Evolutionary conservation across 2,329 filamentous ascomycete genomes (phyloP), one percentile per base, ranked within the genome.

Genomic region (Fusarium torulosum): DNA sequence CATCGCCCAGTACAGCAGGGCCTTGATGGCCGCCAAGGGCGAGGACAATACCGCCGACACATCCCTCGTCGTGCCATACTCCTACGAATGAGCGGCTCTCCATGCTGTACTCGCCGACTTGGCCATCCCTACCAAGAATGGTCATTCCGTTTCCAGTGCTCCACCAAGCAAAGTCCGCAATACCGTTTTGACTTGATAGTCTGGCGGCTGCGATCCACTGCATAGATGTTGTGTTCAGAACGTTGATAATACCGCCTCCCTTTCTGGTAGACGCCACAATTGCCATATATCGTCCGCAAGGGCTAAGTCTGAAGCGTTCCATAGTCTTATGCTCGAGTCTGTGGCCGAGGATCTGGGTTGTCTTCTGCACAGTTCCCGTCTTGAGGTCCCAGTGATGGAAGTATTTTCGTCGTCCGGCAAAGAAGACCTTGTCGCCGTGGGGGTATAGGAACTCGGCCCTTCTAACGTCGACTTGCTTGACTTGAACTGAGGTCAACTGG

Each of bases 141-240:
- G 89, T 91, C 73, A 99, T 83, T 6, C 94, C 95, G 40, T 90
- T 86, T 33, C 94, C 92, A 63, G 93, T 89, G 53, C 88, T 86
- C 94, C 94, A 97, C 96, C 96, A 99, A 2, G 88, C 89, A 74
- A 97, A 96, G 77, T 97, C 95, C 1, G 93, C 91, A 46, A 98
- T 90, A 37, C 94, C 94, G 50, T 93, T 90, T 47, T 88, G 86
- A 67, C 92, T 91, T 74, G 97, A 93, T 44, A 97, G 84, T 38
- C 94, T 87, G 15, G 92, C 93, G 68, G 95, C 90, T 1, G 91
- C 88, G 45, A 94, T 83, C 95, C 95, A 98, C 80, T 97, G 95
- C 75, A 92, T 89, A 1, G 94, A 95, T 23, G 81, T 83, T 2
- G 91, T 89, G 79, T 91, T 91, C 25, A 99, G 81, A 23, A 99